phyloP scores from a whole-genome alignment of 2,329 filamentous ascomycete species.

The Fulvia fulva region DNA sequence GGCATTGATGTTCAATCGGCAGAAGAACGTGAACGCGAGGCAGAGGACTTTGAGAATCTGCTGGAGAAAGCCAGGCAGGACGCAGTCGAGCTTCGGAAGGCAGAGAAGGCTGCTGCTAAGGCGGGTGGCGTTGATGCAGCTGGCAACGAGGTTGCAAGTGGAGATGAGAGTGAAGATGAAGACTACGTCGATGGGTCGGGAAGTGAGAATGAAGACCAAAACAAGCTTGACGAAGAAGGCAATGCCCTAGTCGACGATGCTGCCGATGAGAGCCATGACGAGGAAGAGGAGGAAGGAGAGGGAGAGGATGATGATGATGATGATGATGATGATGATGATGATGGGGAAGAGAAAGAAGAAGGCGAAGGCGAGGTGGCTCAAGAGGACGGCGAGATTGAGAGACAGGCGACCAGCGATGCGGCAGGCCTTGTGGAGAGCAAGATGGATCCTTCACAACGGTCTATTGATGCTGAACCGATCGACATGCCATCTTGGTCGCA shows the following conservation, averaged over 20 bases:
- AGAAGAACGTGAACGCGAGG: conserved; percentile 79
- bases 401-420: conserved; percentile 37
- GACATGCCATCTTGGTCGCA: conserved; percentile 4
- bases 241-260: conserved; percentile 18
- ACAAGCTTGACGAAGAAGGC: not conserved
- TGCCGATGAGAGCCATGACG: conserved; percentile 22
- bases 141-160: conserved; percentile 45
- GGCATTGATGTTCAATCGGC: conserved; percentile 78
- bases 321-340: conserved; percentile 19
- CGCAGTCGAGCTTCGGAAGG: conserved; percentile 70
- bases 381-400: not conserved
- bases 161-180: conserved; percentile 55
- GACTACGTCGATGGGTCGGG: conserved; percentile 33
- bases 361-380: conserved; percentile 20
- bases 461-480: not conserved
- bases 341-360: conserved; percentile 32
- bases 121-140: conserved; percentile 49
- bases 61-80: conserved; percentile 80
- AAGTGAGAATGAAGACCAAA: conserved; percentile 15
- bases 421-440: not conserved
- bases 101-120: conserved; percentile 71
- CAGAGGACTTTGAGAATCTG: conserved; percentile 81
- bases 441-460: not conserved
- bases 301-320: conserved; percentile 19
- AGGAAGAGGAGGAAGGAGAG: conserved; percentile 30